Evolutionary conservation across 345 rosid species (phyloP).

Genomic region (Syzygium aromaticum): DNA sequence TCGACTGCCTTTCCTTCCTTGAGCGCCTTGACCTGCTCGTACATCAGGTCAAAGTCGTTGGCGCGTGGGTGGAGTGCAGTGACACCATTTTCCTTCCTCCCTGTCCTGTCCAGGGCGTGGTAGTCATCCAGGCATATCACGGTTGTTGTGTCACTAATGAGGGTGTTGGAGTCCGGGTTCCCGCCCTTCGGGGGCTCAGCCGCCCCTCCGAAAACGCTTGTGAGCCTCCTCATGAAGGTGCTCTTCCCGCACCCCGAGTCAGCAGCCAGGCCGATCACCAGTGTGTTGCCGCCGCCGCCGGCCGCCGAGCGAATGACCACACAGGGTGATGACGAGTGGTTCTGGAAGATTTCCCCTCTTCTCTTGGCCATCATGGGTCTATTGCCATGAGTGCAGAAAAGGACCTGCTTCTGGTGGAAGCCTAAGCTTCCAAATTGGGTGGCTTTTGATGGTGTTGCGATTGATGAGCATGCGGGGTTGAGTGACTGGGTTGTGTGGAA

Average conservation of each 20-base stretch:
- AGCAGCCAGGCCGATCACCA: conserved; percentile 89
- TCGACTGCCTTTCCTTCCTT: conserved; percentile 73
- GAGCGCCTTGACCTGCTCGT: conserved; percentile 87
- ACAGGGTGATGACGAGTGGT: neutral
- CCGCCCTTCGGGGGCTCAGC: conserved; percentile 94
- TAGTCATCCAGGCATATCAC: conserved; percentile 93
- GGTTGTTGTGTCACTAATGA: conserved; percentile 86
- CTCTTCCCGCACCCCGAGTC: conserved; percentile 98
- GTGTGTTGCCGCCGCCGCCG: conserved; percentile 18
- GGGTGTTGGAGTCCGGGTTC: conserved; percentile 97
- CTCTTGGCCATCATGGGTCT: conserved; percentile 2
- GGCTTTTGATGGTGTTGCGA: neutral
- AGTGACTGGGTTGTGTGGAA: conserved; percentile 4
- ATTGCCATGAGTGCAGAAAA: conserved; percentile 1
- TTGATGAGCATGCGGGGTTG: conserved; percentile 5
- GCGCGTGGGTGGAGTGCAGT: conserved; percentile 96
- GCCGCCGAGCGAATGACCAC: neutral
- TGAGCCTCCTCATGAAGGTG: conserved; percentile 88
- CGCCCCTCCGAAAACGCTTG: conserved; percentile 93
- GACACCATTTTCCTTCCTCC: conserved; percentile 86
- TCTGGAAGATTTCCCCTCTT: neutral
- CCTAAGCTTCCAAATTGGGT: neutral
- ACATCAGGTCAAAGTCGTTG: conserved; percentile 90
- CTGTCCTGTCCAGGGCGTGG: conserved; percentile 83
- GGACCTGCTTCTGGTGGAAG: neutral